Evolutionary conservation across 176 grass and related monocot genomes (phyloP), one percentile per base, ranked within the genome.

Genomic region (Luzula sylvatica): DNA sequence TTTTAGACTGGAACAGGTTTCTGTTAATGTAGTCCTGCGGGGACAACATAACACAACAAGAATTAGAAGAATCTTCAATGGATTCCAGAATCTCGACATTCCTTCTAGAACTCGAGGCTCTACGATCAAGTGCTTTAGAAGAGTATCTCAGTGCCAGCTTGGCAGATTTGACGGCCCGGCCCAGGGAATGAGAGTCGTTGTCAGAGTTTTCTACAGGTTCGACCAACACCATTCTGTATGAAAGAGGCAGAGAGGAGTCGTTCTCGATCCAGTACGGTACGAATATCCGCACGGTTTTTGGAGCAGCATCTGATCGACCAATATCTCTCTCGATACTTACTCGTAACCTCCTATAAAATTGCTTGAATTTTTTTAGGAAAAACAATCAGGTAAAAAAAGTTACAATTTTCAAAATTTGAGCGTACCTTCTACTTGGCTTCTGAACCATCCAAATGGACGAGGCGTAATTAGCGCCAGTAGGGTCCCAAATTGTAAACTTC

Each of bases 221-320:
- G 42, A 79, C 59, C 67, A 82, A 83, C 38, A 96, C 78, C 67
- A 96, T 74, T 23, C 81, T 80, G 76, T 89, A 96, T 46, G 74
- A 79, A 57, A 96, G 65, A 64, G 73, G 74, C 58, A 89, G 35
- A 50, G 73, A 49, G 58, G 84, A 89, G 78, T 72, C 57, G 61
- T 96, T 96, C 65, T 86, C 82, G 42, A 96, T 96, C 90, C 90
- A 96, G 52, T 96, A 96, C 55, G 90, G 84, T 42, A 96, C 90
- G 76, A 96, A 96, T 41, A 96, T 76, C 67, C 90, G 83, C 46
- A 96, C 46, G 3, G 84, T 86, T 68, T 96, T 96, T 8, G 77
- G 78, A 64, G 90, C 77, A 32, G 77, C 77, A 73, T 82, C 81
- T 79, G 77, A 88, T 73, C 84, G 81, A 41, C 90, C 90, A 6